Base-by-base conservation (phyloP, 2,329 filamentous ascomycete genomes). In the Fusarium equiseti region DNA sequence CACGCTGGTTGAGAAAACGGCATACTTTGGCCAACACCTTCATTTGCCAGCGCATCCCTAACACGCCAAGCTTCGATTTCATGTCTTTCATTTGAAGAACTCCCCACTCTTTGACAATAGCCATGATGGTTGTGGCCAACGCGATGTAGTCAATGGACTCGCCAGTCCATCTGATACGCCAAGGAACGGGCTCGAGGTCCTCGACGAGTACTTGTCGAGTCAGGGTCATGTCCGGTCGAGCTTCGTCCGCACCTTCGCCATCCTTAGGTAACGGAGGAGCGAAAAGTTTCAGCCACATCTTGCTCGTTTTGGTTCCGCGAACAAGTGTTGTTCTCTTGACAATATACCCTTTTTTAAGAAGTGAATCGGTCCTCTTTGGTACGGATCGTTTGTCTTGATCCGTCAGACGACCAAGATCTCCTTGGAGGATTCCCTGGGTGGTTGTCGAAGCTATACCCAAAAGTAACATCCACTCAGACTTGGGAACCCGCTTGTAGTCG, bases 361-460 rank as follows among this genome's bases (percentile, higher is more conserved):
- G 81, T 5, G 84, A 83, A 68, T 90, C 87, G 0, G 89, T 91
- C 35, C 89, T 82, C 61, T 87, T 88, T 5, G 89, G 88, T 3
- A 90, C 83, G 2, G 88, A 90, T 53, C 88, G 85, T 74, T 90
- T 90, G 77, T 90, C 89, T 75, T 90, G 89, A 24, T 85, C 83
- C 15, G 87, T 87, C 1, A 89, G 79, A 22, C 84, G 83, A 18
- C 86, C 85, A 26, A 90, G 81, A 62, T 90, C 88, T 43, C 86
- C 87, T 77, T 91, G 89, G 16, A 90, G 78, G 45, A 90, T 89
- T 7, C 89, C 89, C 8, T 84, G 79, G 10, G 82, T 79, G 54
- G 83, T 85, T 16, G 82, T 83, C 1, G 85, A 86, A 22, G 87
- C 88, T 58, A 90, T 89, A 20, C 86, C 87, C 20, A 88, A 79